Evolutionary conservation across 2,329 filamentous ascomycete genomes (phyloP), one percentile per base, ranked within the genome.

Genomic region (Trichoderma brevicompactum): DNA sequence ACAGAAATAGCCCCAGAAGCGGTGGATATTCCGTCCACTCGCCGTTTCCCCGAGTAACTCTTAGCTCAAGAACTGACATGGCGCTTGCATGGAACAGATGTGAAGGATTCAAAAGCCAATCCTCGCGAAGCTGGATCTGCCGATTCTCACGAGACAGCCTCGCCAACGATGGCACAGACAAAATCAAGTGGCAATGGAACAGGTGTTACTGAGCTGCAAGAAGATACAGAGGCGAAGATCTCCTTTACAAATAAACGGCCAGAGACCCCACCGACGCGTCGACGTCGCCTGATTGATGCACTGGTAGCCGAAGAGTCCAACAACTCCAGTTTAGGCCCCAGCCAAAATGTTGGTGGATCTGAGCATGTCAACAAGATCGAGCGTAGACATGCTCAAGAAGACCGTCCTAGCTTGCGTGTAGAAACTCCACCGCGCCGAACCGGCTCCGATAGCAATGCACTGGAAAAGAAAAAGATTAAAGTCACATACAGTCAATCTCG

Each of bases 401-500:
- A 17, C 4, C 63, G 55, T 10, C 17, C 50, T 34, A 49, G 44
- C 53, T 65, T 68, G 43, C 65, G 63, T 13, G 62, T 69, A 32
- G 67, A 67, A 9, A 64, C 70, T 7, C 60, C 64, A 9, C 58
- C 66, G n/a, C 71, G 74, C 41, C 71, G 68, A 19, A 70, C 69
- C 6, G 72, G 72, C 62, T 8, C 71, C 73, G 15, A 69, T 68
- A 71, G 67, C 28, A 70, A n/a, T 34, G 15, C 72, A 10, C 53
- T 73, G 7, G 72, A 72, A 60, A 73, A 71, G 43, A 74, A 70
- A 53, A 75, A 74, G 66, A 71, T 78, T 19, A 76, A 76, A 50
- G 71, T 72, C 38, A 78, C 76, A 2, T 78, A 78, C 63, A 77
- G 75, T 15, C 74, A 76, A 61, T 71, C 75, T 34, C 71, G 76